Evolutionary conservation across 2,329 filamentous ascomycete species (phyloP).

Genomic region (Blastomyces parvus): DNA sequence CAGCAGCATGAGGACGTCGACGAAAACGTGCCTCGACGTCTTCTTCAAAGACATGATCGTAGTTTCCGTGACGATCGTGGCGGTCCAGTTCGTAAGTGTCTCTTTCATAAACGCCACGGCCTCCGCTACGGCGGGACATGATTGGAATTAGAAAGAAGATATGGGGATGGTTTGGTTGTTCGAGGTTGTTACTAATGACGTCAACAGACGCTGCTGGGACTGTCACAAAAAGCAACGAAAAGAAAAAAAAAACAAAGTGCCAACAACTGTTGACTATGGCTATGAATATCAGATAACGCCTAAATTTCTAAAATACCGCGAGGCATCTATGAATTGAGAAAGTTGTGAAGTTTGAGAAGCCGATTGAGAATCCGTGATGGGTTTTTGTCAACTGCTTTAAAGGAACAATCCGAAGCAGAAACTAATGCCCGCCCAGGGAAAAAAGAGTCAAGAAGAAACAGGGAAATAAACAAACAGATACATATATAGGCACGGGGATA

Average conservation of each 20-base stretch:
- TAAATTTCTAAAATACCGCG: neutral
- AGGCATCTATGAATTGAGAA: neutral
- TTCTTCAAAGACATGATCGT: slow-evolving; percentile 23
- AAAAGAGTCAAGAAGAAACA: neutral
- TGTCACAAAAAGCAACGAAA: neutral
- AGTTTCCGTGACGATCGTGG: slow-evolving; percentile 15
- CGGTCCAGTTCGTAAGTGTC: slow-evolving; percentile 23
- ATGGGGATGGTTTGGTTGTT: no score
- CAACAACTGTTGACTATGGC: neutral
- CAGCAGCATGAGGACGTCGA: slow-evolving; percentile 11
- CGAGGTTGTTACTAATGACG: neutral
- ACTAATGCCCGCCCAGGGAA: neutral
- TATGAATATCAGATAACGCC: neutral
- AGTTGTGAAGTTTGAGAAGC: neutral
- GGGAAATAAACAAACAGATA: neutral
- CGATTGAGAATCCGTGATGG: neutral
- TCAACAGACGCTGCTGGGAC: neutral
- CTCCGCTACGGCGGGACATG: slow-evolving; percentile 1
- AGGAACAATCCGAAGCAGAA: neutral
- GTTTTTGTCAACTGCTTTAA: neutral
- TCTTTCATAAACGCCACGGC: slow-evolving; percentile 24
- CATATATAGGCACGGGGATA: neutral
- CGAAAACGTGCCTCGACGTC: slow-evolving; percentile 21
- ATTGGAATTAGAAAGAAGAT: neutral
- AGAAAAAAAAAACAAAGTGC: neutral